Evolutionary conservation across 2,329 filamentous ascomycete genomes (phyloP).

Genomic region (Colletotrichum lindemuthianum): DNA sequence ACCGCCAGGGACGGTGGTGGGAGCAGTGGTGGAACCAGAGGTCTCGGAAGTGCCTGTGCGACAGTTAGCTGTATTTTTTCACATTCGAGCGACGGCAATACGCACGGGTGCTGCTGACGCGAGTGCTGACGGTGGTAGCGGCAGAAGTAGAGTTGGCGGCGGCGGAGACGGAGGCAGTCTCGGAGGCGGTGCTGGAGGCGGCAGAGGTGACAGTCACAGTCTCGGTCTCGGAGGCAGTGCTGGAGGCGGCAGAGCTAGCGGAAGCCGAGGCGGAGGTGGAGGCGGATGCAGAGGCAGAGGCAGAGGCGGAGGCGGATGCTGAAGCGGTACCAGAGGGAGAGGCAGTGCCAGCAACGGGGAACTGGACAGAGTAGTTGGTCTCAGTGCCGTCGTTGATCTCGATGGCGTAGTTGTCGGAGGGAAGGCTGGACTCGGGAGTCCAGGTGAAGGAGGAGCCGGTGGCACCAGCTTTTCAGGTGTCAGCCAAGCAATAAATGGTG

Average conservation of each 20-base stretch:
- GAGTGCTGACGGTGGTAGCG: conserved; percentile 32
- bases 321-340: conserved; percentile 29
- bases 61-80: conserved; percentile 18
- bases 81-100: not conserved
- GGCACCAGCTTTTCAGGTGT: conserved; percentile 43
- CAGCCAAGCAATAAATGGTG: not conserved
- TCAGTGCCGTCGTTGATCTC: conserved; percentile 52
- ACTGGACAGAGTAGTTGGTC: conserved; percentile 57
- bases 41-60: conserved; percentile 39
- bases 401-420: conserved; percentile 56
- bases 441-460: conserved; percentile 50
- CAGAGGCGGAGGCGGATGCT: conserved; percentile 32
- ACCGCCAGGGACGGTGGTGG: conserved; percentile 42
- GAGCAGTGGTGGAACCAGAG: conserved; percentile 47
- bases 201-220: conserved; percentile 21
- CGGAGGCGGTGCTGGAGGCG: conserved; percentile 15
- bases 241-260: conserved; percentile 33
- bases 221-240: conserved; percentile 35
- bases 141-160: conserved; percentile 23
- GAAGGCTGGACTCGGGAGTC: conserved; percentile 48
- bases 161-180: conserved; percentile 34
- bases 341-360: conserved; percentile 45
- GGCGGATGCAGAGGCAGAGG: too few relatives aligned
- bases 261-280: conserved; percentile 27
- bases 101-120: conserved; percentile 32